phyloP scores from a whole-genome alignment of 306 rosid genomes.

The Malus sieversii region DNA sequence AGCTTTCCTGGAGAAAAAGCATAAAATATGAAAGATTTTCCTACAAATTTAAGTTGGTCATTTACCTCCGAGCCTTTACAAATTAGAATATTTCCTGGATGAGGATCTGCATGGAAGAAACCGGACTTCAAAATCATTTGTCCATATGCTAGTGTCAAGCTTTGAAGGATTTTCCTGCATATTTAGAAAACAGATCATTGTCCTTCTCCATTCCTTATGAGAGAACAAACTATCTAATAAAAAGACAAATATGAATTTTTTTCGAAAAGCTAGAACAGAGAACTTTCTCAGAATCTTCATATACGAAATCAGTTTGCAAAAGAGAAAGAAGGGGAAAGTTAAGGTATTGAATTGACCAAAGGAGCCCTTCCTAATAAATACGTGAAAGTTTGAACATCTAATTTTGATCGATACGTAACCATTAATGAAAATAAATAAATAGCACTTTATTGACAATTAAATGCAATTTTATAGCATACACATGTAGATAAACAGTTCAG shows the following conservation, averaged over 20 bases:
- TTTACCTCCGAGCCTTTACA: constrained; percentile 96
- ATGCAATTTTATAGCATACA: background rate
- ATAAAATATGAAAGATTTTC: no score
- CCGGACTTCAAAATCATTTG: constrained; percentile 97
- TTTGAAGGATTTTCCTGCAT: constrained; percentile 84
- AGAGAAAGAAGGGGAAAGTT: background rate
- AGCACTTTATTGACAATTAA: background rate
- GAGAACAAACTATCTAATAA: background rate
- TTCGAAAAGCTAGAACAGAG: background rate
- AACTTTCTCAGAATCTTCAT: background rate
- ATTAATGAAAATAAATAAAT: background rate
- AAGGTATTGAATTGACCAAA: background rate
- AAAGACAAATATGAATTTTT: background rate
- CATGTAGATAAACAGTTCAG: background rate
- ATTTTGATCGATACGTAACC: no score
- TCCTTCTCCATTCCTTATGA: background rate
- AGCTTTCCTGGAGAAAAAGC: background rate
- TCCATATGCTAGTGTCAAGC: constrained; percentile 96
- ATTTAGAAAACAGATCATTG: constrained; percentile 8
- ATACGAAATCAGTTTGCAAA: background rate
- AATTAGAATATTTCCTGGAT: constrained; percentile 91
- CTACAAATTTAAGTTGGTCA: constrained; percentile 1
- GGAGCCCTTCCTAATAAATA: background rate
- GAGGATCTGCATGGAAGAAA: constrained; percentile 98
- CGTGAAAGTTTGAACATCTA: no score